Evolutionary conservation across 2,329 filamentous ascomycete species (phyloP).

Genomic region (Talaromyces rugulosus): DNA sequence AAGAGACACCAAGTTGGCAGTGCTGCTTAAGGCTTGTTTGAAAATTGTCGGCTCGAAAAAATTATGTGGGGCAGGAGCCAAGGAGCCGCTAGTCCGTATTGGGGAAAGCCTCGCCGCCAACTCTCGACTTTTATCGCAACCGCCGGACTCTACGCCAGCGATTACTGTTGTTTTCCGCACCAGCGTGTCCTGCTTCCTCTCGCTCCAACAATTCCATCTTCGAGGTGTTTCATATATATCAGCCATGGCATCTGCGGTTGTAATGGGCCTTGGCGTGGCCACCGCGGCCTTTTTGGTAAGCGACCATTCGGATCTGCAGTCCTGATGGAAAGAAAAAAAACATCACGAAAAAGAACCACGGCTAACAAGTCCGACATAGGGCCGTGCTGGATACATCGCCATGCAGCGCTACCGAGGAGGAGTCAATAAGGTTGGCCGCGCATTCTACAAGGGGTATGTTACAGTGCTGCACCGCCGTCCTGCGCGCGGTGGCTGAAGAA

Average conservation of each 20-base stretch:
- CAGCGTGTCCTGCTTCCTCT: neutral
- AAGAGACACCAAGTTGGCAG: neutral
- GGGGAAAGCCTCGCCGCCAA: conserved; percentile 3
- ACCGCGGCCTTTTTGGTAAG: conserved; percentile 74
- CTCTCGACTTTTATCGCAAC: conserved; percentile 35
- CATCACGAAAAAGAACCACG: conserved; percentile 2
- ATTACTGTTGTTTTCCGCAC: neutral
- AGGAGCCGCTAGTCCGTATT: neutral
- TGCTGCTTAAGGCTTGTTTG: conserved; percentile 5
- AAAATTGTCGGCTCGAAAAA: conserved; percentile 12
- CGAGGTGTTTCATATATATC: neutral
- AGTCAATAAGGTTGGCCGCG: conserved; percentile 75
- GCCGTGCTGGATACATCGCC: conserved; percentile 86
- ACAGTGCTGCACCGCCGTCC: neutral
- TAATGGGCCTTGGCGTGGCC: conserved; percentile 44
- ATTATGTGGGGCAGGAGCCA: conserved; percentile 11
- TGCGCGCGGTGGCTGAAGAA: neutral
- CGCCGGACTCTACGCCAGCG: neutral
- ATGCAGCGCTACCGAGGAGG: conserved; percentile 68
- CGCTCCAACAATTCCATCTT: neutral
- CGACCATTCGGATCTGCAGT: neutral
- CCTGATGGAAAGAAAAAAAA: neutral
- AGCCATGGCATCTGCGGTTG: conserved; percentile 41
- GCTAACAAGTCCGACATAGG: conserved; percentile 49
- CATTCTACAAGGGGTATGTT: conserved; percentile 80